Conservation (phyloP, 352 stramenopile species). For the Saprolegnia diclina region DNA sequence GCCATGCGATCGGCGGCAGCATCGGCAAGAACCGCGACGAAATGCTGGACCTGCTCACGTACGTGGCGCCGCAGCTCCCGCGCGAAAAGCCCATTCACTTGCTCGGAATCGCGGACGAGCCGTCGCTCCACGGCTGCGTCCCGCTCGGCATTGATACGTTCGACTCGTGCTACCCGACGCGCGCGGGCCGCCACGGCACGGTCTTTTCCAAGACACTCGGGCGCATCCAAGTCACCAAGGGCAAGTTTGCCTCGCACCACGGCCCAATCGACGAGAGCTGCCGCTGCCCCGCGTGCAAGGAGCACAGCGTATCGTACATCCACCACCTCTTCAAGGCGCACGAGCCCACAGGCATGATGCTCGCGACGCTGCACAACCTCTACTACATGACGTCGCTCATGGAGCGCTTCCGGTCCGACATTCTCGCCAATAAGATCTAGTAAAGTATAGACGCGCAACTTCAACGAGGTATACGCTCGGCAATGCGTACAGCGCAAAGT, state of each 20-base stretch:
- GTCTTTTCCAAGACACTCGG: conserved; percentile 43
- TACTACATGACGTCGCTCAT: conserved; percentile 77
- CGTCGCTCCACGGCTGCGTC: conserved; percentile 54
- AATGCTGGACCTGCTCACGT: conserved; percentile 53
- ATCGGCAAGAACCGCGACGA: conserved; percentile 65
- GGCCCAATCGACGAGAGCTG: conserved; percentile 55
- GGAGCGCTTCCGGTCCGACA: conserved; percentile 44
- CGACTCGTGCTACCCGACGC: conserved; percentile 78
- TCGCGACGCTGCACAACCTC: conserved; percentile 71
- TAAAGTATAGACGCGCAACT: too few relatives aligned
- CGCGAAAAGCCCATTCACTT: conserved; percentile 62
- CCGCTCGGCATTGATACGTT: conserved; percentile 64
- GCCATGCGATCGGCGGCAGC: conserved; percentile 63
- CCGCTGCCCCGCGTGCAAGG: conserved; percentile 49
- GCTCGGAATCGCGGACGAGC: conserved; percentile 72
- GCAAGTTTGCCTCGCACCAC: conserved; percentile 41
- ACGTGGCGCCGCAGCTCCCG: conserved; percentile 69
- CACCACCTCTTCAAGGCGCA: conserved; percentile 79
- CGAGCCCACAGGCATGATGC: conserved; percentile 45
- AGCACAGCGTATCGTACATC: conserved; percentile 52
- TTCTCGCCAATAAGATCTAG: conserved; percentile 63
- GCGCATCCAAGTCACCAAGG: conserved; percentile 45
- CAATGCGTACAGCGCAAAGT: too few relatives aligned
- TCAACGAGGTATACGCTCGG: too few relatives aligned
- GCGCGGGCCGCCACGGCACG: conserved; percentile 60